Evolutionary conservation across 2,329 filamentous ascomycete genomes (phyloP), one percentile per base, ranked within the genome.

Genomic region (Aspergillus texensis): DNA sequence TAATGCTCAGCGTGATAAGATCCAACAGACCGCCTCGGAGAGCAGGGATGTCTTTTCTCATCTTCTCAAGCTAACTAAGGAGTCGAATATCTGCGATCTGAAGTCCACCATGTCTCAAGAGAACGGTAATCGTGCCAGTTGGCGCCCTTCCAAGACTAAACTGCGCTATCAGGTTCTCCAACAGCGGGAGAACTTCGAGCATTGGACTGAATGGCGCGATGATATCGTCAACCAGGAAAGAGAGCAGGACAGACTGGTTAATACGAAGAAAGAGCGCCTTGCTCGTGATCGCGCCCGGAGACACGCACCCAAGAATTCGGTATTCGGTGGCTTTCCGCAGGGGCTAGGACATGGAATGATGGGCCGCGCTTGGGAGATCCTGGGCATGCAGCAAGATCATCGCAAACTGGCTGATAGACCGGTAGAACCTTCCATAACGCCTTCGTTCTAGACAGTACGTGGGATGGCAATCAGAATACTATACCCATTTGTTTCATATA

Each of bases 181-280:
- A 45, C 80, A 81, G 58, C 78, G 80, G 39, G 80, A 82, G 64
- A 75, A 81, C 54, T 80, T 80, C 65, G 79, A 82, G 65, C 78
- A 78, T 61, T 82, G 81, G 79, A 72, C 76, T 19, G 78, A 80
- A 69, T 80, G 79, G 79, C 75, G 75, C 59, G 73, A 79, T 30
- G 79, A 80, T 26, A 76, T 81, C 57, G 77, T 76, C 26, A 64
- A 71, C 59, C 71, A 77, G 32, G 74, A 77, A 64, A 74, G 75
- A 54, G 74, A 77, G 60, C 77, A 79, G 48, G 75, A 78, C 43
- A 70, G 76, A 8, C 62, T 79, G 41, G 72, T 67, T n/a, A 68
- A 70, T 6, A 72, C 75, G 4, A 78, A 78, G 48, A 72, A 70
- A 32, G 74, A 76, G 46, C 72, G 75, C 10, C 62, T 71, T 36